Base-by-base conservation (phyloP, 768 basidiomycete species). In the Leccinum barrowsii region DNA sequence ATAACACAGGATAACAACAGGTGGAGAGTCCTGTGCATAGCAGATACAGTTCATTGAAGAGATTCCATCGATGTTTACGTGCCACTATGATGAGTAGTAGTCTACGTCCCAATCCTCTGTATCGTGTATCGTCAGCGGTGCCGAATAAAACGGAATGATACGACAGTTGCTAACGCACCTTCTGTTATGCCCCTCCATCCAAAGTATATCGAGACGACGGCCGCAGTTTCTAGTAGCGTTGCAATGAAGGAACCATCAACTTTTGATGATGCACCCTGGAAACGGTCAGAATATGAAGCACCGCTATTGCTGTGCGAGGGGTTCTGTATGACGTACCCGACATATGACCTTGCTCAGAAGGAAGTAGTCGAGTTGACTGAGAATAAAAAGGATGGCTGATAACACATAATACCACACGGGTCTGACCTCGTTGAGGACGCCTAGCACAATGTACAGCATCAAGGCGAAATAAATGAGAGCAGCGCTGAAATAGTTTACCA, bases 151-250 rank as follows among this genome's bases (percentile, higher is more conserved):
- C 4, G 7, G 2, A 26, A 54, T 2, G 21, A 32, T 5, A 46
- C 22, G 49, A n/a, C 3, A 22, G 24, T 44, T 1, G 19, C 54
- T 10, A 4, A 76, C 82, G 52, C 58, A 86, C 91, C 90, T 84
- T 95, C 93, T 17, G 93, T 94, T 57, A 94, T 92, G 70, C 86
- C 86, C 72, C 79, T 78, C 94, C 94, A 96, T n/a, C 84, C 92
- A 15, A 86, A 68, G 70, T 83, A 94, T 19, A 96, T 61, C 4
- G 83, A 74, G 11, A 76, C 81, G 1, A 96, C 84, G 0, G 89
- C 75, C 1, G 82, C 85, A 0, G 91, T 91, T 68, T 96, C 92
- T 49, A 96, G 76, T 5, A 94, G 54, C 0, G 95, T 95, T 1
- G 91, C 88, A 24, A 97, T 70, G 71, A 97, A 96, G 3, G 88